A percentile compares a stretch with the other conserved stretches of the same genome.
Evolutionary conservation across 495 filamentous ascomycete genomes (phyloP).

Genomic region (Xylaria curta): DNA sequence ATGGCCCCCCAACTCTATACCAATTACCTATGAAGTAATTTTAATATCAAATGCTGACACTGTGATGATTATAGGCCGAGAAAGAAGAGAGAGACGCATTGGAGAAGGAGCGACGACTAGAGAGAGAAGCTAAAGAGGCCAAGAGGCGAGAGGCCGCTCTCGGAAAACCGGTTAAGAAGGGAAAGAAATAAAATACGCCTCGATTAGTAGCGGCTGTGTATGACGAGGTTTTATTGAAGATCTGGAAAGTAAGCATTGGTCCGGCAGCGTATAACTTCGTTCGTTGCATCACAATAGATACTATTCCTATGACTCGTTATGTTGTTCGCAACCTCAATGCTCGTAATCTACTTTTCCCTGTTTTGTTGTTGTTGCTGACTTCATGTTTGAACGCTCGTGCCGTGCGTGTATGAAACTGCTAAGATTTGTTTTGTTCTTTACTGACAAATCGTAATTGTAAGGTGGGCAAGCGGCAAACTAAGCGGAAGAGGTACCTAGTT

Average conservation of each 20-base stretch:
- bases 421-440: neutral
- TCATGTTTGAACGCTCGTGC: neutral
- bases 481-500: neutral
- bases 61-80: conserved; percentile 57
- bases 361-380: neutral
- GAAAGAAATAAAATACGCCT: conserved; percentile 36
- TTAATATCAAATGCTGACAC: conserved; percentile 22
- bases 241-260: neutral
- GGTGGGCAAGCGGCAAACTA: too few relatives aligned
- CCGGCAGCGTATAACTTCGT: neutral
- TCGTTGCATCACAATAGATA: neutral
- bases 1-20: neutral
- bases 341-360: neutral
- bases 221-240: neutral
- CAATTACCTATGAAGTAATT: neutral
- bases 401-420: neutral
- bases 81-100: conserved; percentile 73
- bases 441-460: neutral
- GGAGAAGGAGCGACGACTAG: conserved; percentile 57
- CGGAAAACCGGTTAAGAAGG: conserved; percentile 48
- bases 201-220: neutral
- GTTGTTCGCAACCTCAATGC: neutral
- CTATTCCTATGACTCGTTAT: neutral
- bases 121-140: conserved; percentile 61
- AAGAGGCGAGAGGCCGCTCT: conserved; percentile 69